phyloP scores from a whole-genome alignment of 352 stramenopile species.

The Phytophthora brassicae region DNA sequence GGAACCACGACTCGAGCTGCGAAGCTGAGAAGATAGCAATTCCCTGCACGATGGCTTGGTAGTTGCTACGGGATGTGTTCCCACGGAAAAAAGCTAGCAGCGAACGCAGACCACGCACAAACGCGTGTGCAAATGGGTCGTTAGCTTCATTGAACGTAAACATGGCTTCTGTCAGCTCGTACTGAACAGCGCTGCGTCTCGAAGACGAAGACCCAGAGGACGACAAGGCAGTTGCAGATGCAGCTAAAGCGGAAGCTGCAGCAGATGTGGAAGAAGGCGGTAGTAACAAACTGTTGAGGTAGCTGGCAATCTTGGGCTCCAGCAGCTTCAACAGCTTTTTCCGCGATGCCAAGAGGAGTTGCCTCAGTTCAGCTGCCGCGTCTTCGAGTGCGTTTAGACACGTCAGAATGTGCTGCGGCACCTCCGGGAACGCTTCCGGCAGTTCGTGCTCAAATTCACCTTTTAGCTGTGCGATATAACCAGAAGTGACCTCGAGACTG shows the following conservation, averaged over 20 bases:
- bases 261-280: conserved; percentile 36
- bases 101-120: conserved; percentile 62
- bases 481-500: conserved; percentile 69
- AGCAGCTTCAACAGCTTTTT: conserved; percentile 82
- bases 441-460: conserved; percentile 72
- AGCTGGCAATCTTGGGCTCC: conserved; percentile 66
- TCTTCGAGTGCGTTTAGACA: conserved; percentile 79
- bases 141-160: conserved; percentile 89
- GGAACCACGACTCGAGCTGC: conserved; percentile 70
- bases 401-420: conserved; percentile 71
- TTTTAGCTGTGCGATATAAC: conserved; percentile 84
- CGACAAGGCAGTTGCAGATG: conserved; percentile 34
- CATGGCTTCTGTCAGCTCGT: conserved; percentile 83
- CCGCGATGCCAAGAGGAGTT: conserved; percentile 63
- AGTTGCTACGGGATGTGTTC: conserved; percentile 65
- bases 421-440: conserved; percentile 68
- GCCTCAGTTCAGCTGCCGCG: conserved; percentile 60
- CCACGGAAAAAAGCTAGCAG: conserved; percentile 53
- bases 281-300: conserved; percentile 54
- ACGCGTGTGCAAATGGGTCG: conserved; percentile 80
- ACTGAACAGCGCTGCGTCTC: conserved; percentile 54
- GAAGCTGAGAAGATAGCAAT: conserved; percentile 44
- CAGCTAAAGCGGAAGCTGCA: conserved; percentile 32
- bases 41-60: conserved; percentile 49
- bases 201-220: conserved; percentile 24